Evolutionary conservation across 2,329 filamentous ascomycete species (phyloP).

Genomic region (Fusarium sp.): DNA sequence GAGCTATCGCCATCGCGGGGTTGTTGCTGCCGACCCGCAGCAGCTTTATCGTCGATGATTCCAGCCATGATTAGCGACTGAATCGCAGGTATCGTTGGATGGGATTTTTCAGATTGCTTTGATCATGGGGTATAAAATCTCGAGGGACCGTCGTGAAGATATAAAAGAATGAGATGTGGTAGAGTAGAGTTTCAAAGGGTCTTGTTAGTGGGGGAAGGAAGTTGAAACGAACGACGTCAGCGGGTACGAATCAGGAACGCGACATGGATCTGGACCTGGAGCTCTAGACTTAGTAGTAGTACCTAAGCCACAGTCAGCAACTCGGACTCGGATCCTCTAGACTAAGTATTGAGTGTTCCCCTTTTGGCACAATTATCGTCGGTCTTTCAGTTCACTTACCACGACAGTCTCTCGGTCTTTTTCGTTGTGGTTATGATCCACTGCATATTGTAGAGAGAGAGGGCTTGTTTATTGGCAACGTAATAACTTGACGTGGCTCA

Average conservation of each 20-base stretch:
- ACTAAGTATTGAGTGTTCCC: not conserved
- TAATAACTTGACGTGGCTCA: not conserved
- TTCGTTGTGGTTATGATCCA: not conserved
- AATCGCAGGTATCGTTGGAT: constrained; percentile 1
- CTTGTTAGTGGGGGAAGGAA: constrained; percentile 20
- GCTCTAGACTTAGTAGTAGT: not conserved
- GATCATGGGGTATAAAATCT: constrained; percentile 1
- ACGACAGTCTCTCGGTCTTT: not conserved
- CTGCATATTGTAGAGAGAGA: not conserved
- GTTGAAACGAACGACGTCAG: constrained; percentile 32
- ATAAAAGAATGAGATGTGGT: constrained; percentile 3
- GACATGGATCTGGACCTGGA: not conserved
- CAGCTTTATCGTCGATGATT: constrained; percentile 45
- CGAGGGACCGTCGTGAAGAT: not conserved
- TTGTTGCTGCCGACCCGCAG: constrained; percentile 38
- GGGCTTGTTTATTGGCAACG: not conserved
- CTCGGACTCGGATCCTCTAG: not conserved
- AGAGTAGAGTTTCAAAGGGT: not conserved
- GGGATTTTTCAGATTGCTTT: not conserved
- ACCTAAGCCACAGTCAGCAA: constrained; percentile 12
- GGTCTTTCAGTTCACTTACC: not conserved
- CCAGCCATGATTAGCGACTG: constrained; percentile 41
- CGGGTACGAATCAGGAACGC: constrained; percentile 25
- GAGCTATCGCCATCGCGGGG: constrained; percentile 26
- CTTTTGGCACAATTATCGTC: not conserved